Evolutionary conservation across 805 yeast species (phyloP).

Genomic region (Ogataea neopini): DNA sequence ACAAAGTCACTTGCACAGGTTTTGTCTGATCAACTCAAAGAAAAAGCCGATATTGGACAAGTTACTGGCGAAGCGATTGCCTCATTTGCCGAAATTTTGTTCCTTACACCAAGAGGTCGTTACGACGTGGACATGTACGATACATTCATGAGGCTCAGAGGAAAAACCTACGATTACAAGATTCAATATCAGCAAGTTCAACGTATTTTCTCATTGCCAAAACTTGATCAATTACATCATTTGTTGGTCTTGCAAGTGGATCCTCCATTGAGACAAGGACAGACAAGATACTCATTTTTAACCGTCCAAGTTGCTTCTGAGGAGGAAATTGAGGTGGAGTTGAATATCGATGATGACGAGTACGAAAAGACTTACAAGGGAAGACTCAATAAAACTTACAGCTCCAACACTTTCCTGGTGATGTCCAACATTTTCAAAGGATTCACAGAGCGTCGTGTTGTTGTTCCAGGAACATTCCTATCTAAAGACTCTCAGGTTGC

Average conservation of each 20-base stretch:
- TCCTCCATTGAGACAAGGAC: constrained; percentile 98
- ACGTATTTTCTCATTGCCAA: constrained; percentile 88
- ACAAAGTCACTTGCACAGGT: constrained; percentile 75
- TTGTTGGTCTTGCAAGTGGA: constrained; percentile 86
- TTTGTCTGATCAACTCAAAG: constrained; percentile 89
- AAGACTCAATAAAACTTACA: constrained; percentile 65
- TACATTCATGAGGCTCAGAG: constrained; percentile 83
- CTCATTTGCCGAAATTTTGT: constrained; percentile 84
- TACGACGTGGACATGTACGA: constrained; percentile 95
- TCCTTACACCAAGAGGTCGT: constrained; percentile 98
- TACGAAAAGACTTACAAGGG: constrained; percentile 74
- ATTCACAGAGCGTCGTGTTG: constrained; percentile 80
- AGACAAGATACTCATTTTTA: constrained; percentile 91
- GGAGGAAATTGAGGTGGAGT: constrained; percentile 87
- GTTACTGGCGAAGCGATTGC: constrained; percentile 94
- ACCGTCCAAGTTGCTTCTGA: constrained; percentile 87
- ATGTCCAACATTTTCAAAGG: constrained; percentile 88
- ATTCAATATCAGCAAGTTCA: constrained; percentile 88
- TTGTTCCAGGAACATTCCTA: constrained; percentile 79
- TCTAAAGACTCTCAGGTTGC: constrained; percentile 82
- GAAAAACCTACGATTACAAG: constrained; percentile 97
- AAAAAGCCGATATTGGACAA: constrained; percentile 91
- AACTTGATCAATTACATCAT: constrained; percentile 91
- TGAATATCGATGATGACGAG: constrained; percentile 82
- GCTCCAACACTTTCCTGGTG: constrained; percentile 82